Conservation (phyloP, 2,329 filamentous ascomycete genomes). For the Endothia cerciana region DNA sequence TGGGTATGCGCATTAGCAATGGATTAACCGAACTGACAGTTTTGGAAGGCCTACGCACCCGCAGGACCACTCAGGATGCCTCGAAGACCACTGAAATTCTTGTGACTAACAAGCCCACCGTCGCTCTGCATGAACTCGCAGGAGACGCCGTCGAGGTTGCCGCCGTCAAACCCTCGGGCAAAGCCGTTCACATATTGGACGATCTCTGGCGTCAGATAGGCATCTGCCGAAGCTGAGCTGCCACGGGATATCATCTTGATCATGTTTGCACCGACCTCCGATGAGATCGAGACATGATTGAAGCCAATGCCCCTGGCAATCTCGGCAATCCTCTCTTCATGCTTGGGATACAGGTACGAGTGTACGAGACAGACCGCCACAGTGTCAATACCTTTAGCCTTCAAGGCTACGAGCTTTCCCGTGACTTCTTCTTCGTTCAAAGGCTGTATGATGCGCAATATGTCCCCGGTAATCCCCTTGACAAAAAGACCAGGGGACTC, state of each 20-base stretch:
- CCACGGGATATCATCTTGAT: conserved; percentile 73
- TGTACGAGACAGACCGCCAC: conserved; percentile 74
- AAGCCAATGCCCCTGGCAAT: conserved; percentile 70
- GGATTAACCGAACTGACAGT: neutral
- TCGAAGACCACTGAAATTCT: conserved; percentile 57
- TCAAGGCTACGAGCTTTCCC: conserved; percentile 60
- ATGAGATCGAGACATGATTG: conserved; percentile 67
- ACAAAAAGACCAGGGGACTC: conserved; percentile 46
- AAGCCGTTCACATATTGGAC: conserved; percentile 72
- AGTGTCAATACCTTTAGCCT: conserved; percentile 63
- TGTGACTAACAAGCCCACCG: conserved; percentile 73
- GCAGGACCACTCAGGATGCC: conserved; percentile 73
- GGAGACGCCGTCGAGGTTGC: conserved; percentile 57
- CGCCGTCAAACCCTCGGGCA: conserved; percentile 66
- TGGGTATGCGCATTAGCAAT: neutral
- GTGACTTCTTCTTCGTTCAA: conserved; percentile 56
- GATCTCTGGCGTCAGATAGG: conserved; percentile 73
- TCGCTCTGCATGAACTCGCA: conserved; percentile 90
- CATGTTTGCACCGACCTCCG: conserved; percentile 70
- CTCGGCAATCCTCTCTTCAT: conserved; percentile 66
- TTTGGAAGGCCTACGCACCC: neutral
- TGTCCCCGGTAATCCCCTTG: conserved; percentile 66
- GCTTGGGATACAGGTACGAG: conserved; percentile 70
- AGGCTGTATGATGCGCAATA: conserved; percentile 63
- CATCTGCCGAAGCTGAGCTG: conserved; percentile 74